Evolutionary conservation across 495 filamentous ascomycete genomes (phyloP).

Genomic region (Astrocystis sublimbata): DNA sequence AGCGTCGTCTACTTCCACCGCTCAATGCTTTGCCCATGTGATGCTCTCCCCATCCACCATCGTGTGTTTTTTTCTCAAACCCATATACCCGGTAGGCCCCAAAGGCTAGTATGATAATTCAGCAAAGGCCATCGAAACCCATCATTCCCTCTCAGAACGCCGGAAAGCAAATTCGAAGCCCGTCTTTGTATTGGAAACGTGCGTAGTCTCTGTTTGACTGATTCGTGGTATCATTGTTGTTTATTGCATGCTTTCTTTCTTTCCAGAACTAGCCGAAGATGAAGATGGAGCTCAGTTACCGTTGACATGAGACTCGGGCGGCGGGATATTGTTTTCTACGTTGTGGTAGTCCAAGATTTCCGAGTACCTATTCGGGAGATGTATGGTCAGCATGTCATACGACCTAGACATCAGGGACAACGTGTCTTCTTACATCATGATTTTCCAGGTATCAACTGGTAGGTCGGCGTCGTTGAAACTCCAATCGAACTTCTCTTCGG

Average conservation of each 20-base stretch:
- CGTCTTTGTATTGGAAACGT: constrained; percentile 18
- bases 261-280: constrained; percentile 21
- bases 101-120: constrained; percentile 8
- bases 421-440: constrained; percentile 88
- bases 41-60: constrained; percentile 4
- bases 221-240: constrained; percentile 27
- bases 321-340: constrained; percentile 60
- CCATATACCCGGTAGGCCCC: constrained; percentile 4
- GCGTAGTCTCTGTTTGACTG: constrained; percentile 5
- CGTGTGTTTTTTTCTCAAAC: constrained; percentile 8
- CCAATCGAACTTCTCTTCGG: constrained; percentile 99
- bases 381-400: neutral
- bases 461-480: constrained; percentile 99
- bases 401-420: neutral
- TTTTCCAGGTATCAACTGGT: constrained; percentile 99
- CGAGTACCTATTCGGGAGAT: constrained; percentile 73
- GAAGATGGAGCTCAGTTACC: constrained; percentile 35
- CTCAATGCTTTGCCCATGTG: constrained; percentile 8
- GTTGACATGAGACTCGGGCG: constrained; percentile 41
- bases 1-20: constrained; percentile 4
- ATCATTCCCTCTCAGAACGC: constrained; percentile 35
- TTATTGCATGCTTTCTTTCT: constrained; percentile 23
- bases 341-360: constrained; percentile 99
- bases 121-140: constrained; percentile 9
- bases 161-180: constrained; percentile 26